Conservation (phyloP, 495 filamentous ascomycete species). For the Lasiosphaeris hirsuta region DNA sequence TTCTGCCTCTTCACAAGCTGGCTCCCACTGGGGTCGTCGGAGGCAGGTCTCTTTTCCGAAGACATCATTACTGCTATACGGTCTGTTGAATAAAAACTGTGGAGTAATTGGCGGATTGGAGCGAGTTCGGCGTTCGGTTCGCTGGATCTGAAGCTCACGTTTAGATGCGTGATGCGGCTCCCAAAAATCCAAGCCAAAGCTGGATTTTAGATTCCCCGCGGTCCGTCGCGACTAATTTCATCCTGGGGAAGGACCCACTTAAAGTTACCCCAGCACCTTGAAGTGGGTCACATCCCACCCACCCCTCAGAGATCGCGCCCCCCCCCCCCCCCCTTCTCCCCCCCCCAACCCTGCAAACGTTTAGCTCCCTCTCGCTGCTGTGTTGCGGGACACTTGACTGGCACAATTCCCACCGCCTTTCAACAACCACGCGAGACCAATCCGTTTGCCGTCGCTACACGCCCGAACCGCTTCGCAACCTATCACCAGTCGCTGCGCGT, state of each 20-base stretch:
- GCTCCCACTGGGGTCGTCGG: slow-evolving; percentile 70
- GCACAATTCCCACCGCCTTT: slow-evolving; percentile 22
- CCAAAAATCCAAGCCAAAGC: not conserved
- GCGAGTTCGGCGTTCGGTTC: no score
- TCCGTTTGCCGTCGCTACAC: no score
- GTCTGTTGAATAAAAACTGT: not conserved
- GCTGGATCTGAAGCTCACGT: no score
- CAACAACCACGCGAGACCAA: not conserved
- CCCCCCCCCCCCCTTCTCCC: no score
- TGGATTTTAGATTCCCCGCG: slow-evolving; percentile 34
- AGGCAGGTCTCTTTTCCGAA: slow-evolving; percentile 82
- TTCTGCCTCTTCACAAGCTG: slow-evolving; percentile 91
- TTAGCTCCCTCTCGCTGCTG: not conserved
- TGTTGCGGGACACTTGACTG: slow-evolving; percentile 4
- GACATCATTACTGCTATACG: slow-evolving; percentile 56
- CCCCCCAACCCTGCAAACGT: no score
- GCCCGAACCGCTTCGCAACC: no score
- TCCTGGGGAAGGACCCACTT: not conserved
- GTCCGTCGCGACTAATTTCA: slow-evolving; percentile 12
- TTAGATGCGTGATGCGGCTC: no score
- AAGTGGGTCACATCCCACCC: not conserved
- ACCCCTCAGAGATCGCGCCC: not conserved
- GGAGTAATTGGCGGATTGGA: no score
- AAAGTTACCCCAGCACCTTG: not conserved
- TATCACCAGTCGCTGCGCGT: no score